Evolutionary conservation across 2,329 filamentous ascomycete species (phyloP).

Genomic region (Colletotrichum horii): DNA sequence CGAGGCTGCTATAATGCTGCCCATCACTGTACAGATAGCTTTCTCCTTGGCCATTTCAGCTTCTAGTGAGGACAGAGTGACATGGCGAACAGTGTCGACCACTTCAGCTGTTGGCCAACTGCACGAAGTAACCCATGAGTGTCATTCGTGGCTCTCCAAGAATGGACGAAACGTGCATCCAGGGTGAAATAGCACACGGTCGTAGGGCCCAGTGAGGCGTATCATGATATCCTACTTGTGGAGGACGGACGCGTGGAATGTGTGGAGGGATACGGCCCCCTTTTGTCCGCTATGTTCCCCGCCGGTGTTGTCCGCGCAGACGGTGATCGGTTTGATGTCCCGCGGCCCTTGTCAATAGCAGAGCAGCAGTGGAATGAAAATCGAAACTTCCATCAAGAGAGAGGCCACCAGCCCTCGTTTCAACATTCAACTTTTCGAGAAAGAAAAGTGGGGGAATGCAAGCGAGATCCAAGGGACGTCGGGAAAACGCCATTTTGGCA

Average conservation of each 20-base stretch:
- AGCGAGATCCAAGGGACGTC: constrained; percentile 3
- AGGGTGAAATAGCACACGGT: neutral
- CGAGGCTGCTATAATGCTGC: neutral
- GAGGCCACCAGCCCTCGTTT: constrained; percentile 10
- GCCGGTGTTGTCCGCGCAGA: neutral
- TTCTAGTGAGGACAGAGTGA: neutral
- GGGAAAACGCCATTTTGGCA: constrained; percentile 20
- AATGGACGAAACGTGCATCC: neutral
- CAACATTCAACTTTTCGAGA: constrained; percentile 11
- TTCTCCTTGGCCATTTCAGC: neutral
- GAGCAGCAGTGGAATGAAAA: neutral
- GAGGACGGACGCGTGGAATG: neutral
- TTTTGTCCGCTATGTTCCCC: neutral
- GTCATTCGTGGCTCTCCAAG: neutral
- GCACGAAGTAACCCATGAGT: neutral
- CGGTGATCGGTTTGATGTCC: constrained; percentile 9
- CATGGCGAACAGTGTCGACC: neutral
- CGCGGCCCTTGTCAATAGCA: neutral
- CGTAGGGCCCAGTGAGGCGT: neutral
- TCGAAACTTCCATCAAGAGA: constrained; percentile 9
- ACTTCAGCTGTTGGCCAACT: neutral
- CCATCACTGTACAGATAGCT: neutral
- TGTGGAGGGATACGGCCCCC: neutral
- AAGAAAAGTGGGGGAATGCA: constrained; percentile 11
- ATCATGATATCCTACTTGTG: neutral